phyloP scores from a whole-genome alignment of 2,329 filamentous ascomycete species.

The Penicillium sp. region DNA sequence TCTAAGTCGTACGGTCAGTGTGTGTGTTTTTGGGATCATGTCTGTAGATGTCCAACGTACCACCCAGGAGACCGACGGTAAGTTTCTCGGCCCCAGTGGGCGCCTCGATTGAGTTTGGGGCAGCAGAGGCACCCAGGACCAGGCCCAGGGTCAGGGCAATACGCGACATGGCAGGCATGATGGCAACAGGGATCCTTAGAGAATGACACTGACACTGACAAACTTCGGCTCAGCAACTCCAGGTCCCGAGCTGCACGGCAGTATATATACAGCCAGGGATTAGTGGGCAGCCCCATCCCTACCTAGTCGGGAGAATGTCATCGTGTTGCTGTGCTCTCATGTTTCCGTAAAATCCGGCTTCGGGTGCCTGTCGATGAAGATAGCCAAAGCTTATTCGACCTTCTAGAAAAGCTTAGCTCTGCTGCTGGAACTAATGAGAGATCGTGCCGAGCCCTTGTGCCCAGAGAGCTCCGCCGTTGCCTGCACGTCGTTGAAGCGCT shows the following conservation, averaged over 20 bases:
- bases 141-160: constrained; percentile 4
- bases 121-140: constrained; percentile 4
- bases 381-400: not conserved
- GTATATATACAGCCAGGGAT: not conserved
- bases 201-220: not conserved
- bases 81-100: constrained; percentile 8
- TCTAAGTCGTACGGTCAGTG: constrained; percentile 8
- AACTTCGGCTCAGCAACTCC: not conserved
- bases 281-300: not conserved
- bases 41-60: not conserved
- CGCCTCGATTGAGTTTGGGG: constrained; percentile 10
- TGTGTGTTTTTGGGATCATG: not conserved
- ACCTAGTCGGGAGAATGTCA: not conserved
- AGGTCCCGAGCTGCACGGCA: not conserved
- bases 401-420: constrained; percentile 2
- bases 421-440: not conserved
- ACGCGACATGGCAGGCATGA: constrained; percentile 4
- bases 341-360: not conserved
- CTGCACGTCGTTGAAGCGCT: not conserved
- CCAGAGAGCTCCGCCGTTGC: not conserved
- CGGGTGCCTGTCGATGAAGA: not conserved
- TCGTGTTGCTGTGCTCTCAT: not conserved
- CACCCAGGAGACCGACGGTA: constrained; percentile 11
- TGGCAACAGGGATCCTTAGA: not conserved
- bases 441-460: not conserved